Evolutionary conservation across 2,329 filamentous ascomycete species (phyloP).

Genomic region (Aspergillus puulaauensis): DNA sequence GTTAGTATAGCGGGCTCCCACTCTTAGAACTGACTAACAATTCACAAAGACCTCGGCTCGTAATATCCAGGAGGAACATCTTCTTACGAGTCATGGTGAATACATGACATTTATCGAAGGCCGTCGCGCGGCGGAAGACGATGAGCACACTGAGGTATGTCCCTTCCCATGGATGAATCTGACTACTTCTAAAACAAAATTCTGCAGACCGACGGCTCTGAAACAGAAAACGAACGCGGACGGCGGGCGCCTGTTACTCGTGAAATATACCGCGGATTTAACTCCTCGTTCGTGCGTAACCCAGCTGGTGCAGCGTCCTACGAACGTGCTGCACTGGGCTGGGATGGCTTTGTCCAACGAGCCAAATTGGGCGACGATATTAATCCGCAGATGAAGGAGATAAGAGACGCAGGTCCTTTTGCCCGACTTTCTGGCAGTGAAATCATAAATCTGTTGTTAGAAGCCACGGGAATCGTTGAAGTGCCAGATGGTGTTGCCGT

Average conservation of each 20-base stretch:
- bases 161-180: neutral
- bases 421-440: conserved; percentile 25
- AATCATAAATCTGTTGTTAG: conserved; percentile 27
- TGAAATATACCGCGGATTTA: conserved; percentile 34
- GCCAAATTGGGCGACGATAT: conserved; percentile 39
- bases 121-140: conserved; percentile 40
- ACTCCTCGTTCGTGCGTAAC: conserved; percentile 34
- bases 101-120: conserved; percentile 41
- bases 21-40: neutral
- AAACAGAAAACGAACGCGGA: conserved; percentile 29
- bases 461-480: conserved; percentile 28
- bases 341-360: conserved; percentile 43
- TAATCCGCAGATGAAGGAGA: conserved; percentile 39
- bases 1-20: conserved; percentile 20
- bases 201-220: conserved; percentile 31
- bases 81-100: conserved; percentile 40
- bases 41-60: conserved; percentile 23
- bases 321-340: conserved; percentile 35
- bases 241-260: conserved; percentile 22
- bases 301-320: conserved; percentile 35
- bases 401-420: conserved; percentile 27
- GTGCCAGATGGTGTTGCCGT: conserved; percentile 8
- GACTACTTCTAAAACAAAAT: conserved; percentile 15
- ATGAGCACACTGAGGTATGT: conserved; percentile 42
- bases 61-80: conserved; percentile 38